Evolutionary conservation across 1,284 basidiomycete genomes (phyloP).

Genomic region (Erythrobasidium hasegawianum): DNA sequence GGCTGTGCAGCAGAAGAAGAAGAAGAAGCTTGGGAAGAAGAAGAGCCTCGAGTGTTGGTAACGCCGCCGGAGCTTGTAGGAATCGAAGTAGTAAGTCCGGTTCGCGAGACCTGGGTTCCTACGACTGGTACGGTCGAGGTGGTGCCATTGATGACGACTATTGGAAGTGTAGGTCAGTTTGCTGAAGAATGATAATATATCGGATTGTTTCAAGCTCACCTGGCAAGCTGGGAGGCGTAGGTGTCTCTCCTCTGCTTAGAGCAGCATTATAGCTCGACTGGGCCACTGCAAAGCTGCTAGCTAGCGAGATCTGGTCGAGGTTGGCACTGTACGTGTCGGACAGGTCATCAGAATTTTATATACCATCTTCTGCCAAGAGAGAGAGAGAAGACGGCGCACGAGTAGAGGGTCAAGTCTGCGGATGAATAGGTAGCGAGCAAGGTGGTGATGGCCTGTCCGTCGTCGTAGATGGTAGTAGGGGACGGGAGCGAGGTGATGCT

Average conservation of each 20-base stretch:
- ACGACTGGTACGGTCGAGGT: not conserved
- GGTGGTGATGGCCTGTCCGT: not conserved
- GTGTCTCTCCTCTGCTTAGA: slow-evolving; percentile 17
- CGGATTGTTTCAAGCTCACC: too few species aligned
- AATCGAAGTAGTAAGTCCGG: not conserved
- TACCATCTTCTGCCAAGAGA: too few species aligned
- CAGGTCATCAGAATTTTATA: too few species aligned
- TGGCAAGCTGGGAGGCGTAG: slow-evolving; percentile 10
- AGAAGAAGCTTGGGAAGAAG: not conserved
- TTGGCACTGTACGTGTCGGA: slow-evolving; percentile 19
- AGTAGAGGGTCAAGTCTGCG: not conserved
- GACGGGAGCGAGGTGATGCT: not conserved
- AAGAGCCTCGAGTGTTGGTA: not conserved
- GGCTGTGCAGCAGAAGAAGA: not conserved
- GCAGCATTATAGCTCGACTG: slow-evolving; percentile 23
- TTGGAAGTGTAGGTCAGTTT: too few species aligned
- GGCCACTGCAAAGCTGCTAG: slow-evolving; percentile 13
- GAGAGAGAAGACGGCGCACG: not conserved
- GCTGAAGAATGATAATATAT: too few species aligned
- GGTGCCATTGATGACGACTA: slow-evolving; percentile 8
- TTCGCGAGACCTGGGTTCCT: not conserved
- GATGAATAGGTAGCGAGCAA: not conserved
- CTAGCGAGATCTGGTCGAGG: slow-evolving; percentile 12
- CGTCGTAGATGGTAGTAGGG: not conserved
- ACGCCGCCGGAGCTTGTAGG: not conserved